Percentiles rank a stretch among this genome's conserved stretches.
Evolutionary conservation across 169 alveolate genomes (phyloP).

Genomic region (Plasmodium inui): DNA sequence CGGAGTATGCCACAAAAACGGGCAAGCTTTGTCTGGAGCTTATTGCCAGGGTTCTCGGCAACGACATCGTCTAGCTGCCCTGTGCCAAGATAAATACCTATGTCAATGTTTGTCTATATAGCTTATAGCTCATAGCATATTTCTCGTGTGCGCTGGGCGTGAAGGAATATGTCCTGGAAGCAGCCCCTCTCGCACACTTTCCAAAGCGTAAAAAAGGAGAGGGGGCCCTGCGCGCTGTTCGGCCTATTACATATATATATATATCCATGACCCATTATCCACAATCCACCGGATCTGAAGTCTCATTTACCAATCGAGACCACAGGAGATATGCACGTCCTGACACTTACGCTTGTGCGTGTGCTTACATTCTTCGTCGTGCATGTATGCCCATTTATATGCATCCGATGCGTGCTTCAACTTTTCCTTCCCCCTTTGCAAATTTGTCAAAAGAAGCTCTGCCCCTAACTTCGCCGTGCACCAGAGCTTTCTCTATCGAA

Average conservation of each 20-base stretch:
- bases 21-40: slow-evolving; percentile 57
- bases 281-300: not conserved
- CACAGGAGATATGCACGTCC: not conserved
- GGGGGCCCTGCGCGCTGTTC: not conserved
- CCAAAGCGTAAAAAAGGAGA: not conserved
- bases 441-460: not conserved
- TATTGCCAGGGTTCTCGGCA: slow-evolving; percentile 56
- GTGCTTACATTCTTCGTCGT: not conserved
- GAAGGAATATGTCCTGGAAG: not conserved
- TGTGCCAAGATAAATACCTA: not conserved
- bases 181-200: not conserved
- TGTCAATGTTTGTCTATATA: not conserved
- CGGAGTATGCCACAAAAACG: slow-evolving; percentile 51
- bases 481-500: not conserved
- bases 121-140: not conserved
- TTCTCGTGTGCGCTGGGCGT: not conserved
- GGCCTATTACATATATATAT: not conserved
- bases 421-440: not conserved
- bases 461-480: too few species aligned
- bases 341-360: not conserved
- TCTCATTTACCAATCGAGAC: not conserved
- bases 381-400: not conserved
- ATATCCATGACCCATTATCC: not conserved
- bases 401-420: not conserved
- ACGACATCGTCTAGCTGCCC: slow-evolving; percentile 22